Evolutionary conservation across 2,329 filamentous ascomycete species (phyloP).

Genomic region (Xenosphaeropsis pyriputrescens): DNA sequence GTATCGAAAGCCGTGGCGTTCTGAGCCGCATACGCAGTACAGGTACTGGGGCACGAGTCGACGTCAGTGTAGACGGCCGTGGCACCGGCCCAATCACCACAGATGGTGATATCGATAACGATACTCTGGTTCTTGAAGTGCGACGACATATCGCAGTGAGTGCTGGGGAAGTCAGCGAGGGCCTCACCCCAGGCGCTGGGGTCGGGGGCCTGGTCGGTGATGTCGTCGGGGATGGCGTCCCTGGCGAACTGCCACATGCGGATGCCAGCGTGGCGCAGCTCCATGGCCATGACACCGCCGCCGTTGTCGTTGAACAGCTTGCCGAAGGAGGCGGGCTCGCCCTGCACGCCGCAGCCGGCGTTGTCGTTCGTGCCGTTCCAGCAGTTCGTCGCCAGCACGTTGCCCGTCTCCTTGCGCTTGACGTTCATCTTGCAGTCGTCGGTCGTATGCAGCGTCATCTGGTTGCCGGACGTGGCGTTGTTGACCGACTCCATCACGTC

Average conservation of each 20-base stretch:
- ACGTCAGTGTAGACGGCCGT: slow-evolving; percentile 18
- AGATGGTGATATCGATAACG: slow-evolving; percentile 73
- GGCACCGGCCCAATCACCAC: slow-evolving; percentile 73
- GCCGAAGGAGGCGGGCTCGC: slow-evolving; percentile 29
- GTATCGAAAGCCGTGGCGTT: slow-evolving; percentile 38
- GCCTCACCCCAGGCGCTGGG: slow-evolving; percentile 28
- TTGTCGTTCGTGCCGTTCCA: slow-evolving; percentile 23
- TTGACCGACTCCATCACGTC: slow-evolving; percentile 38
- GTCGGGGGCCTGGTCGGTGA: slow-evolving; percentile 25
- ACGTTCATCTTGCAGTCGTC: slow-evolving; percentile 25
- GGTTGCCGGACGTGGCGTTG: slow-evolving; percentile 19
- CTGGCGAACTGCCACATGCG: slow-evolving; percentile 35
- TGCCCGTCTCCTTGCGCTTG: slow-evolving; percentile 29
- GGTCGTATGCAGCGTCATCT: slow-evolving; percentile 33
- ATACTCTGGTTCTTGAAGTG: slow-evolving; percentile 65
- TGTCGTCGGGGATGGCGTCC: slow-evolving; percentile 26
- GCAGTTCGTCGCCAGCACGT: slow-evolving; percentile 30
- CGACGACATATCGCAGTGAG: slow-evolving; percentile 50
- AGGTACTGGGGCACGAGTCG: slow-evolving; percentile 33
- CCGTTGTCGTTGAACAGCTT: slow-evolving; percentile 32
- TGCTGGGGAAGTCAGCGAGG: slow-evolving; percentile 30
- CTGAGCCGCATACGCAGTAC: slow-evolving; percentile 40
- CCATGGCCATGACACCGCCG: slow-evolving; percentile 33
- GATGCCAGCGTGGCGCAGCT: slow-evolving; percentile 28
- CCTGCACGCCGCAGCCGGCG: slow-evolving; percentile 25